Conservation (phyloP, 192 early-diverging fungal species). For the Umbelopsis sp. region DNA sequence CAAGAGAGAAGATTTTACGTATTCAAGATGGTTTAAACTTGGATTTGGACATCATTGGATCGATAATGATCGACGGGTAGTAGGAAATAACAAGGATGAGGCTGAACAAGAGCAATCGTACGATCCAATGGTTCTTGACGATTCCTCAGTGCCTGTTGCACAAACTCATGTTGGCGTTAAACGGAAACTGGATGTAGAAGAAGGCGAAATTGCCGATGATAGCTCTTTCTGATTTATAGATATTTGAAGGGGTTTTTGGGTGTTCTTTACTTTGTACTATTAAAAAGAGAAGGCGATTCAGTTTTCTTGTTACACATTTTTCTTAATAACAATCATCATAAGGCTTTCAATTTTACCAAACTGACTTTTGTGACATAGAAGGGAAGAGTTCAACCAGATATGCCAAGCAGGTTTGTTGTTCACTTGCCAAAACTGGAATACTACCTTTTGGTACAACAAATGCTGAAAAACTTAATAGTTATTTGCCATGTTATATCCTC, state of each 20-base stretch:
- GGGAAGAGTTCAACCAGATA: no score
- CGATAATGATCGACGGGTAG: conserved; percentile 1
- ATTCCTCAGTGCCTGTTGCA: background rate
- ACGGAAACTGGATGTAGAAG: conserved; percentile 13
- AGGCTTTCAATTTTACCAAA: no score
- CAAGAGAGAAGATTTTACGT: conserved; percentile 30
- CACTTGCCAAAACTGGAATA: no score
- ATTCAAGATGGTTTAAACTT: conserved; percentile 37
- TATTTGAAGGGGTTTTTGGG: background rate
- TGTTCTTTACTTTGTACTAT: no score
- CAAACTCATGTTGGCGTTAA: background rate
- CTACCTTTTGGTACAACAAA: no score
- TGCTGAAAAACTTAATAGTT: no score
- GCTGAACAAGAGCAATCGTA: background rate
- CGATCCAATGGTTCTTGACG: conserved; percentile 13
- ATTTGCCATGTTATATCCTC: no score
- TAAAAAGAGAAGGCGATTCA: no score
- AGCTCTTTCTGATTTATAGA: conserved; percentile 6
- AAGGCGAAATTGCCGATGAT: conserved; percentile 13
- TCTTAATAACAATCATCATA: no score
- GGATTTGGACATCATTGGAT: conserved; percentile 27
- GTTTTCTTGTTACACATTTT: no score
- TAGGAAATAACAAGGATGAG: conserved; percentile 4
- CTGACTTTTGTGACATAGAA: no score
- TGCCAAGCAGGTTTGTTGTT: no score